A percentile compares a stretch with the other conserved stretches of the same genome.
These are phyloP conservation scores for Acacia acuminata DNA, from an alignment of 306 rosid genomes.

Conservation along the genomic window DNA sequence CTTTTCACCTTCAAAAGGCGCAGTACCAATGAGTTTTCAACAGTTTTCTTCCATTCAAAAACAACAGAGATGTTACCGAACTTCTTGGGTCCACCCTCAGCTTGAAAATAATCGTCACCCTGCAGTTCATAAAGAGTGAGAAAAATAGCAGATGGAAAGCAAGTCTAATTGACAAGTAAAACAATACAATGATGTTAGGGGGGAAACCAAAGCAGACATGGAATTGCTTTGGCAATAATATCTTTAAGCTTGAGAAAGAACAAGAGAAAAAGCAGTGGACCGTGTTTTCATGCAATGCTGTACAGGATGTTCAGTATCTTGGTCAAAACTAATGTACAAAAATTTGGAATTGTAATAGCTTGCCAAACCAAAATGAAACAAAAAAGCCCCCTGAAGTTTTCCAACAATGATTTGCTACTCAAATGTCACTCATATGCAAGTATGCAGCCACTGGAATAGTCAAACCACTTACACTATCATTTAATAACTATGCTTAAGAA, in stretches of 20 bases:
- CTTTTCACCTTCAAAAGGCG: constrained; percentile 71
- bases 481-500: not conserved
- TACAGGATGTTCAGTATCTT: not conserved
- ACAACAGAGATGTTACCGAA: constrained; percentile 66
- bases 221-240: not conserved
- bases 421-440: not conserved
- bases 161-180: not conserved
- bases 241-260: not conserved
- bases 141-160: not conserved
- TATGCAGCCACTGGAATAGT: not conserved
- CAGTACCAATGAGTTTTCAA: constrained; percentile 60
- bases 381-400: not conserved
- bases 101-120: constrained; percentile 92
- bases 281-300: not conserved
- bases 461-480: not conserved
- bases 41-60: constrained; percentile 66
- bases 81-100: constrained; percentile 85
- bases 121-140: constrained; percentile 21
- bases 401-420: not conserved
- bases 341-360: not conserved
- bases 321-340: not conserved
- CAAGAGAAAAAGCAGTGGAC: not conserved
- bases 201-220: not conserved
- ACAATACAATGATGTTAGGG: not conserved
- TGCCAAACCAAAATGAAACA: not conserved